phyloP scores from a whole-genome alignment of 2,329 filamentous ascomycete species.

The Paracamarosporium sp. region DNA sequence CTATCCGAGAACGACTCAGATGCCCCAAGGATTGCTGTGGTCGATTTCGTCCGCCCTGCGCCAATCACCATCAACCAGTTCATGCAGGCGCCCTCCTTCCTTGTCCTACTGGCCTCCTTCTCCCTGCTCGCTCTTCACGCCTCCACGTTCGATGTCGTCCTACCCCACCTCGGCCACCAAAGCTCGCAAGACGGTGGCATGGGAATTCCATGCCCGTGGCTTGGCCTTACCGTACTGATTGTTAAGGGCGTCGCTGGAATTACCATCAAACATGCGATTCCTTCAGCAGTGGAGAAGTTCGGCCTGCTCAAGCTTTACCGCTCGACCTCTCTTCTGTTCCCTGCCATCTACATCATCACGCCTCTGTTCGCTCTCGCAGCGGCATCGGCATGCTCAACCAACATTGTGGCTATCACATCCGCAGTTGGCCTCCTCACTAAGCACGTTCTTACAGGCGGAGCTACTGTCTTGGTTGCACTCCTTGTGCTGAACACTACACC shows the following conservation, averaged over 20 bases:
- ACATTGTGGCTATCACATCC: conserved; percentile 46
- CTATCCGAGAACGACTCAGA: conserved; percentile 46
- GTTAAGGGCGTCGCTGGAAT: conserved; percentile 51
- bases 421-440: conserved; percentile 51
- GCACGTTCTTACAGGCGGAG: conserved; percentile 49
- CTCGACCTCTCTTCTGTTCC: conserved; percentile 48
- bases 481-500: conserved; percentile 57
- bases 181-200: conserved; percentile 53
- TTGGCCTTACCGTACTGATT: conserved; percentile 50
- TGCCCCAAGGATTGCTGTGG: conserved; percentile 41
- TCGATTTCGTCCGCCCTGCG: conserved; percentile 47
- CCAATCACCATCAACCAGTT: conserved; percentile 54
- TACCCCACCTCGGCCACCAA: conserved; percentile 56
- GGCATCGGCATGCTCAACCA: conserved; percentile 39
- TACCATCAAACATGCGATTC: conserved; percentile 47
- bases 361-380: conserved; percentile 48
- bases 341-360: conserved; percentile 48
- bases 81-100: conserved; percentile 54
- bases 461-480: conserved; percentile 52
- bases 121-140: conserved; percentile 64
- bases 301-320: conserved; percentile 54
- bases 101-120: conserved; percentile 56
- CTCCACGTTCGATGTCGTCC: conserved; percentile 58
- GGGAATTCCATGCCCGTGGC: conserved; percentile 54
- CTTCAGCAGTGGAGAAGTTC: conserved; percentile 44